Evolutionary conservation across 148 eudicot species (phyloP).

Genomic region (Fagopyrum tataricum): DNA sequence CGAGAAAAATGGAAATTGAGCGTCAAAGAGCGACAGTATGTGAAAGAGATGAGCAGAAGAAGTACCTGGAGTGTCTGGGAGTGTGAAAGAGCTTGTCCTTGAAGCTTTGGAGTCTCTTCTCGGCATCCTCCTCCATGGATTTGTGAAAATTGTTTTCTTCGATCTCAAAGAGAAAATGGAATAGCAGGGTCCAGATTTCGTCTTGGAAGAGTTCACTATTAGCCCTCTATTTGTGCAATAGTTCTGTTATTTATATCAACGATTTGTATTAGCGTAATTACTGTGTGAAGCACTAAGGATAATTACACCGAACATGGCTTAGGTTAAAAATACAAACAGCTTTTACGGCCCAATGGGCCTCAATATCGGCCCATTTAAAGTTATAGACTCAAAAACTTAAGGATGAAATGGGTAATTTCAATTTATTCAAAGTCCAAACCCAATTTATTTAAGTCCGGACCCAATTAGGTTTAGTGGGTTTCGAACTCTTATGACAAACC

Average conservation of each 20-base stretch:
- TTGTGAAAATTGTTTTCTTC: neutral
- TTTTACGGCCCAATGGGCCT: too few species aligned
- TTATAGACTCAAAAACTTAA: too few species aligned
- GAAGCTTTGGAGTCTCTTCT: conserved; percentile 55
- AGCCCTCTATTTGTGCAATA: neutral
- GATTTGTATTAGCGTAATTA: neutral
- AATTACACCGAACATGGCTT: neutral
- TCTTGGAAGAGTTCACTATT: neutral
- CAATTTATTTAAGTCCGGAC: too few species aligned
- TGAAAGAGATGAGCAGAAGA: neutral
- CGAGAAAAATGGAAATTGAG: conserved; percentile 3
- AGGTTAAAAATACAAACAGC: neutral
- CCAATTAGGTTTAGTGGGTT: too few species aligned
- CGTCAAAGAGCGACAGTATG: neutral
- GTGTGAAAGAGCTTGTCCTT: conserved; percentile 71
- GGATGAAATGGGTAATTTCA: too few species aligned
- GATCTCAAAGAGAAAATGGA: neutral
- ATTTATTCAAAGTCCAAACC: too few species aligned
- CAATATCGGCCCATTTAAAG: too few species aligned
- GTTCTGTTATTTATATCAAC: neutral
- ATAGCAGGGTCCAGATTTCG: neutral
- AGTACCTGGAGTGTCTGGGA: conserved; percentile 28
- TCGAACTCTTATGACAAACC: too few species aligned
- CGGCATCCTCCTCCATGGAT: conserved; percentile 73
- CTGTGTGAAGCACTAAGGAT: neutral